These are phyloP conservation scores for Penicillium sp. DNA, from an alignment of 2,329 filamentous ascomycete genomes.

Conservation along the genomic window DNA sequence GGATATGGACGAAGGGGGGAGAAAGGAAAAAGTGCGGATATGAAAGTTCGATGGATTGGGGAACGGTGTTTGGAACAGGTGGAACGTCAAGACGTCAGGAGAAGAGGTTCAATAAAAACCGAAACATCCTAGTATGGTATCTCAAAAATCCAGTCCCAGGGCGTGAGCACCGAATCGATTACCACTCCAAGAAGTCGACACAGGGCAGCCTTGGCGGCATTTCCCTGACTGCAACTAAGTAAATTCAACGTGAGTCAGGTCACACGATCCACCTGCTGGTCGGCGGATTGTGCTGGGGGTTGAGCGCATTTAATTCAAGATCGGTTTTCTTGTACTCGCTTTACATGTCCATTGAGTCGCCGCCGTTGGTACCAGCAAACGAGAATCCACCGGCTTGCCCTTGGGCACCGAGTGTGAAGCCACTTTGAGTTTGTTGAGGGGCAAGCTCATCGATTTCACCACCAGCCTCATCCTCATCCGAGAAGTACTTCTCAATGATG, in stretches of 20 bases:
- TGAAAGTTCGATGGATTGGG: background rate
- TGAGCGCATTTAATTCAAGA: slow-evolving; percentile 8
- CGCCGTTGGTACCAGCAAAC: slow-evolving; percentile 71
- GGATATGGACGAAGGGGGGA: background rate
- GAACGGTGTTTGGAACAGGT: slow-evolving; percentile 3
- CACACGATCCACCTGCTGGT: slow-evolving; percentile 20
- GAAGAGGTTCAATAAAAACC: background rate
- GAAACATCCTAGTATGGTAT: slow-evolving; percentile 10
- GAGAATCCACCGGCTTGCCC: slow-evolving; percentile 82
- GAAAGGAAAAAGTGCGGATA: background rate
- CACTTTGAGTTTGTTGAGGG: slow-evolving; percentile 72
- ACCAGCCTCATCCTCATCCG: slow-evolving; percentile 86
- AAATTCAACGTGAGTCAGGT: slow-evolving; percentile 24
- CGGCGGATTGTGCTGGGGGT: slow-evolving; percentile 18
- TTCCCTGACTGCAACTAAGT: slow-evolving; percentile 11
- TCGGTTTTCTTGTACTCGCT: slow-evolving; percentile 20
- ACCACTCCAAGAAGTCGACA: slow-evolving; percentile 21
- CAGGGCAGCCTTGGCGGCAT: slow-evolving; percentile 7
- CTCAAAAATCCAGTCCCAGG: slow-evolving; percentile 3
- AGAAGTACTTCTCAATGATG: slow-evolving; percentile 99
- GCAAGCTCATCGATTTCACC: slow-evolving; percentile 81
- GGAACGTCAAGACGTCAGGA: slow-evolving; percentile 7
- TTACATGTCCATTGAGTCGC: slow-evolving; percentile 78
- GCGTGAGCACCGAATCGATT: slow-evolving; percentile 2
- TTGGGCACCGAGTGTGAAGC: slow-evolving; percentile 70